A percentile compares a stretch with the other conserved stretches of the same genome.
Evolutionary conservation across 768 basidiomycete genomes (phyloP).

Genomic region (Auricularia sp.): DNA sequence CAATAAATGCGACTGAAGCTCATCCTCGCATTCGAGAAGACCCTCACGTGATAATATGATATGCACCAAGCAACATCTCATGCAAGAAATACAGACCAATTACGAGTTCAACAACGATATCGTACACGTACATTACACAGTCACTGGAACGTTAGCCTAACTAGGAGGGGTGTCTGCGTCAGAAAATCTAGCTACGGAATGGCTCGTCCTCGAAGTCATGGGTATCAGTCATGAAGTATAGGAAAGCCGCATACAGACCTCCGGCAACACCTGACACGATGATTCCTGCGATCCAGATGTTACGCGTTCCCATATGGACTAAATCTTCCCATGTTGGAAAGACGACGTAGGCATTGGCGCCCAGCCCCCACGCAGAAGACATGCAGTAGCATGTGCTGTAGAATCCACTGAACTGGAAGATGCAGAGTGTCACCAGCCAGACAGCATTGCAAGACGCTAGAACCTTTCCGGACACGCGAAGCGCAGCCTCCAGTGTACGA

Average conservation of each 20-base stretch:
- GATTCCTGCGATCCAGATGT: neutral
- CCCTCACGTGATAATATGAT: no score
- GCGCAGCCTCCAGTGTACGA: slow-evolving; percentile 6
- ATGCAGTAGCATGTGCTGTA: slow-evolving; percentile 23
- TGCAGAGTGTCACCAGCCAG: slow-evolving; percentile 16
- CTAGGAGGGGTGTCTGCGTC: no score
- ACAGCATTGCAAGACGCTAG: slow-evolving; percentile 21
- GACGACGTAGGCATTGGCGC: neutral
- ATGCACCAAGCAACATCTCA: no score
- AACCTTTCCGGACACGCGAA: slow-evolving; percentile 19
- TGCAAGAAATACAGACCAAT: no score
- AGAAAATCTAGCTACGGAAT: no score
- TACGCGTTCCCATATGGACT: neutral
- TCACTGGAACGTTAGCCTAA: no score
- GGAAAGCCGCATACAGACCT: neutral
- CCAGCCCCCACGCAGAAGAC: slow-evolving; percentile 13
- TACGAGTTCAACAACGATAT: no score
- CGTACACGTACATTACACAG: no score
- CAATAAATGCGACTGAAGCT: no score
- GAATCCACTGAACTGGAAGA: slow-evolving; percentile 21
- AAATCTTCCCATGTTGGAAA: neutral
- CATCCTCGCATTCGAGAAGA: no score
- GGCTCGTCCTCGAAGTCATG: no score
- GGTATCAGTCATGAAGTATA: neutral
- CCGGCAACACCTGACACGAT: neutral